Evolutionary conservation across 306 rosid species (phyloP).

Genomic region (Fragaria iinumae): DNA sequence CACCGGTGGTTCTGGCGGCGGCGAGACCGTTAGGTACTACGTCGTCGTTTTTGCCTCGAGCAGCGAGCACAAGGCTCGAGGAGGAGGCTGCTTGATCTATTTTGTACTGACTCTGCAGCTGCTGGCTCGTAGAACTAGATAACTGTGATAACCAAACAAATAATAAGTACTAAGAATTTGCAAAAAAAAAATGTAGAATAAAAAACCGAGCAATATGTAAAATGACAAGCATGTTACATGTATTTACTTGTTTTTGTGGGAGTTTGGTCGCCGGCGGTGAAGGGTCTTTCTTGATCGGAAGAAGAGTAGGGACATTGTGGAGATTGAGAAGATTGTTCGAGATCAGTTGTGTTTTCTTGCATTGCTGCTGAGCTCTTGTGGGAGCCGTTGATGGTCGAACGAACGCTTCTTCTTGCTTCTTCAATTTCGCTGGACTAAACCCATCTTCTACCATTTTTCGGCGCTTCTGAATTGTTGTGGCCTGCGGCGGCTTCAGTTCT

Average conservation of each 20-base stretch:
- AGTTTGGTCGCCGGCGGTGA: constrained; percentile 34
- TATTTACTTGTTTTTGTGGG: constrained; percentile 43
- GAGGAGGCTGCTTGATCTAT: constrained; percentile 27
- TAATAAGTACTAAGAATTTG: not conserved
- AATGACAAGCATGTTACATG: not conserved
- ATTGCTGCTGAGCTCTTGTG: constrained; percentile 38
- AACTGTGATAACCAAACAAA: constrained; percentile 38
- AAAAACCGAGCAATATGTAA: not conserved
- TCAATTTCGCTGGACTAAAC: constrained; percentile 38
- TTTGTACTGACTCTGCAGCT: constrained; percentile 49
- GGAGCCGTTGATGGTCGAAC: constrained; percentile 46
- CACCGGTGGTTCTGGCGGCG: constrained; percentile 35
- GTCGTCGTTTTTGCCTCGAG: constrained; percentile 39
- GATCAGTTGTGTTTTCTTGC: constrained; percentile 49
- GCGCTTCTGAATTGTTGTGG: constrained; percentile 27
- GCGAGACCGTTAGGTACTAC: constrained; percentile 28
- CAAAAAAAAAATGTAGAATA: not conserved
- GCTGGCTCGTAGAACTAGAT: constrained; percentile 54
- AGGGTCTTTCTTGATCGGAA: constrained; percentile 42
- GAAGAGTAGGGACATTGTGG: constrained; percentile 43
- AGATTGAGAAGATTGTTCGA: constrained; percentile 50
- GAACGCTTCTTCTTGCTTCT: constrained; percentile 72
- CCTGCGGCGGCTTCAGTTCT: constrained; percentile 24
- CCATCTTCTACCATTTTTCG: constrained; percentile 34
- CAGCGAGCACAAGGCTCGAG: constrained; percentile 29